Conservation (phyloP, 768 basidiomycete species). For the Macrocybe gigantea region DNA sequence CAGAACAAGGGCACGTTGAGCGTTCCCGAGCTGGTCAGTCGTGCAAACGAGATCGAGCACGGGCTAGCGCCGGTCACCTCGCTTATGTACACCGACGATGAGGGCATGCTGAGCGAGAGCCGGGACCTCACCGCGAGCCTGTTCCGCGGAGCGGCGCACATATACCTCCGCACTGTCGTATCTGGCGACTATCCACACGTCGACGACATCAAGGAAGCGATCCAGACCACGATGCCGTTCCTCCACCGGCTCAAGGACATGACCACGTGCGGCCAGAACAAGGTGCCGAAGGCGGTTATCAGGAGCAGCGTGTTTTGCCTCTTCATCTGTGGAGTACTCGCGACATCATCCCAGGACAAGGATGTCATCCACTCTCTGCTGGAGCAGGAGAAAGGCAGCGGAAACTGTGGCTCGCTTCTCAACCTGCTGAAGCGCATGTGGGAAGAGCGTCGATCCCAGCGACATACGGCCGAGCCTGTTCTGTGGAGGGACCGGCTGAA, state of each 20-base stretch:
- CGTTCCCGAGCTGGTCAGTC: conserved; percentile 51
- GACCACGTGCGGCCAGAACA: conserved; percentile 14
- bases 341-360: conserved; percentile 42
- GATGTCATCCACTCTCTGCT: conserved; percentile 39
- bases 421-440: conserved; percentile 55
- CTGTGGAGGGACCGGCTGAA: conserved; percentile 59
- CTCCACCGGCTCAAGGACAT: conserved; percentile 31
- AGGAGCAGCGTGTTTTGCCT: conserved; percentile 77
- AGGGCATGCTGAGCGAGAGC: conserved; percentile 23
- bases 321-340: conserved; percentile 67
- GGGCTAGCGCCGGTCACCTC: conserved; percentile 20
- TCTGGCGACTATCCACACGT: conserved; percentile 68
- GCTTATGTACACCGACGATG: conserved; percentile 12
- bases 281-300: conserved; percentile 48
- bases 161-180: conserved; percentile 74
- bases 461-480: conserved; percentile 29
- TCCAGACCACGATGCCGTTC: conserved; percentile 47
- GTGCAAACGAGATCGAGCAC: conserved; percentile 46
- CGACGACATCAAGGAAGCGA: conserved; percentile 51
- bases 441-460: conserved; percentile 28
- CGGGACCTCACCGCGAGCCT: conserved; percentile 46
- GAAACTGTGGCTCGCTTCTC: conserved; percentile 57
- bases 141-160: conserved; percentile 68
- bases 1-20: conserved; percentile 40
- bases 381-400: conserved; percentile 50